Conservation (phyloP, 2,329 filamentous ascomycete species). For the Bertia moriformis region DNA sequence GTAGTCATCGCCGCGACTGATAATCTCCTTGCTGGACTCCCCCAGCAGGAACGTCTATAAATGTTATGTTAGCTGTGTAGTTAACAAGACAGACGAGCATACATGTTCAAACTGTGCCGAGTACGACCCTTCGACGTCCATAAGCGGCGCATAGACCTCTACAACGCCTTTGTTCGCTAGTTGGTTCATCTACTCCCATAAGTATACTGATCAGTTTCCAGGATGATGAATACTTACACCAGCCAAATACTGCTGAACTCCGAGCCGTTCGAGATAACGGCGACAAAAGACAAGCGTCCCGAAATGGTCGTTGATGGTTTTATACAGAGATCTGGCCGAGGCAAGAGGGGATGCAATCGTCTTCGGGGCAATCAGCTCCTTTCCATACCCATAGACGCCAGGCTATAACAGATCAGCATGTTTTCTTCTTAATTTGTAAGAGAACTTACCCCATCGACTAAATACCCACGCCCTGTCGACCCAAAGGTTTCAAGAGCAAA, state of each 20-base stretch:
- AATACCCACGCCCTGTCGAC: conserved; percentile 31
- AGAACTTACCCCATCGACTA: conserved; percentile 28
- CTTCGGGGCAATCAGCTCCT: conserved; percentile 19
- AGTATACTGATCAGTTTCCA: conserved; percentile 4
- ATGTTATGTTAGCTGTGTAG: conserved; percentile 3
- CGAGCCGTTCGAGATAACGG: conserved; percentile 49
- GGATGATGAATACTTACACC: conserved; percentile 24
- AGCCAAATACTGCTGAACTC: conserved; percentile 39
- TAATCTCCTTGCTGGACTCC: conserved; percentile 28
- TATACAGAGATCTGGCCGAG: conserved; percentile 39
- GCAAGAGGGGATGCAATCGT: conserved; percentile 23
- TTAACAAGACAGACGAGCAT: conserved; percentile 3
- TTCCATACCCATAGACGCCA: conserved; percentile 36
- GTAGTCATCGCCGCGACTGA: conserved; percentile 37
- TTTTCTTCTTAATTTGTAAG: conserved; percentile 5
- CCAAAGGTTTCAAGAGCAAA: conserved; percentile 46
- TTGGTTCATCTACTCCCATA: conserved; percentile 31
- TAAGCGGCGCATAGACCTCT: conserved; percentile 37
- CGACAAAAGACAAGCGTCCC: conserved; percentile 45
- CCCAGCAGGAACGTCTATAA: conserved; percentile 29
- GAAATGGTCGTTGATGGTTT: conserved; percentile 46
- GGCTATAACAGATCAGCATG: conserved; percentile 18
- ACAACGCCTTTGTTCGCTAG: conserved; percentile 41
- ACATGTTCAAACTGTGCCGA: conserved; percentile 50
- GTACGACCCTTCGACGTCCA: conserved; percentile 44